Base-by-base conservation (phyloP, 768 basidiomycete genomes). In the Pleurotus djamor region DNA sequence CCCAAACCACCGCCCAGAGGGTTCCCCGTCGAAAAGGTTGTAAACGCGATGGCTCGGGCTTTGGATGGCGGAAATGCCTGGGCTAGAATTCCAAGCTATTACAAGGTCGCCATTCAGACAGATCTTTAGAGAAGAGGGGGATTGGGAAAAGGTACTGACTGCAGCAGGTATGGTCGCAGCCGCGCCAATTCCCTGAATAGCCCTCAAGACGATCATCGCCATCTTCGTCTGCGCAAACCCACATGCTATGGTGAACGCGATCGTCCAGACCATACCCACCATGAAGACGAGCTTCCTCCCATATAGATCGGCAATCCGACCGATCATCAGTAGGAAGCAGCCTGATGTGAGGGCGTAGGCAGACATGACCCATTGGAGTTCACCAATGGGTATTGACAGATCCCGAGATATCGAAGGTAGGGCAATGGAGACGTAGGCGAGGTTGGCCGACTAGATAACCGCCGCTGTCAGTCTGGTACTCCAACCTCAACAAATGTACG, bases 1-100 rank as follows among this genome's bases (percentile, higher is more conserved):
- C 94, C 93, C 12, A 94, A 72, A 0, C 84, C 88, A 0, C 81
- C 89, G 0, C 94, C 94, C 4, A 95, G 67, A 0, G 94, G 93
- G 0, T 89, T 91, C 32, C 95, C 95, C 0, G 92, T 91, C 0
- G 88, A 80, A 63, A 94, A 96, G 0, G 88, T 85, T 0, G 94
- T 84, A 62, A 96, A 96, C 0, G 92, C 94, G 0, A 85, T 71
- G 1, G 90, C 85, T 8, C 94, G 83, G 0, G 86, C 79, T 10
- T 76, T 75, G 1, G 74, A 74, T 0, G 88, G 87, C 3, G 89
- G 87, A 69, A 96, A 96, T 0, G 86, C 76, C 49, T 88, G 81
- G 0, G 94, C 94, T 36, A 96, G 79, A 59, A 92, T 94, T 0
- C 94, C 94, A 1, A 94, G 68, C 85, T 92, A 61, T 13, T 28